Evolutionary conservation across 2,329 filamentous ascomycete species (phyloP).

Genomic region (Paradendryphiella salina): DNA sequence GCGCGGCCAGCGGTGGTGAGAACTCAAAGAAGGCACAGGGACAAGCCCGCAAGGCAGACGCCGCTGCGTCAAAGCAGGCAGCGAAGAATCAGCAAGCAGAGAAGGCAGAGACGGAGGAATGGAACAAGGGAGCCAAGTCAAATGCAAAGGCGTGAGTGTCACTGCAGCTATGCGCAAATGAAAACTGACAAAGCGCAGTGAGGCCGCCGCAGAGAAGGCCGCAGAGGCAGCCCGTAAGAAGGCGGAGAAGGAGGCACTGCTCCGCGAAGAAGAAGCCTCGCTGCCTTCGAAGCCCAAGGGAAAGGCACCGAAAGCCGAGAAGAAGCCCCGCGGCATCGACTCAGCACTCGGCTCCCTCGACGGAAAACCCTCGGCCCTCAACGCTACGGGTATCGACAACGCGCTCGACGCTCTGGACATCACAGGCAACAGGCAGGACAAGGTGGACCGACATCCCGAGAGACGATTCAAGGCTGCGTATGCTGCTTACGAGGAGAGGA

Average conservation of each 20-base stretch:
- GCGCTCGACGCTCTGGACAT: conserved; percentile 84
- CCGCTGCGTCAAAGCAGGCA: conserved; percentile 77
- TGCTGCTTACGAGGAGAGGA: conserved; percentile 76
- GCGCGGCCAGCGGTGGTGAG: conserved; percentile 67
- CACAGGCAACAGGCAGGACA: conserved; percentile 62
- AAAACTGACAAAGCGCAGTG: conserved; percentile 56
- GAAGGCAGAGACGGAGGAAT: conserved; percentile 72
- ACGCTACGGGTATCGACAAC: conserved; percentile 88
- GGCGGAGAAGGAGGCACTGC: conserved; percentile 82
- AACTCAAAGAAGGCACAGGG: conserved; percentile 82
- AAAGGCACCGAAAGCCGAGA: conserved; percentile 66
- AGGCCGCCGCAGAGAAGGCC: conserved; percentile 81
- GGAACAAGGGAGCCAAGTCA: conserved; percentile 83
- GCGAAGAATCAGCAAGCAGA: conserved; percentile 68
- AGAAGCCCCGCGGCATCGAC: conserved; percentile 69
- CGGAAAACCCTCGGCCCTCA: conserved; percentile 61
- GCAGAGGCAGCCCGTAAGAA: conserved; percentile 84
- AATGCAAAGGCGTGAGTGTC: conserved; percentile 78
- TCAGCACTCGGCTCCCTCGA: conserved; percentile 54
- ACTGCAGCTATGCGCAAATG: background rate
- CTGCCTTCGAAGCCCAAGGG: conserved; percentile 65
- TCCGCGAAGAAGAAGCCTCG: conserved; percentile 79
- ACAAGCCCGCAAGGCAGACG: conserved; percentile 90
- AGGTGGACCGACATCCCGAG: conserved; percentile 88
- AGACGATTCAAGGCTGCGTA: conserved; percentile 84